Base-by-base conservation (phyloP, 2,329 filamentous ascomycete genomes). In the Hypoxylon sp. region DNA sequence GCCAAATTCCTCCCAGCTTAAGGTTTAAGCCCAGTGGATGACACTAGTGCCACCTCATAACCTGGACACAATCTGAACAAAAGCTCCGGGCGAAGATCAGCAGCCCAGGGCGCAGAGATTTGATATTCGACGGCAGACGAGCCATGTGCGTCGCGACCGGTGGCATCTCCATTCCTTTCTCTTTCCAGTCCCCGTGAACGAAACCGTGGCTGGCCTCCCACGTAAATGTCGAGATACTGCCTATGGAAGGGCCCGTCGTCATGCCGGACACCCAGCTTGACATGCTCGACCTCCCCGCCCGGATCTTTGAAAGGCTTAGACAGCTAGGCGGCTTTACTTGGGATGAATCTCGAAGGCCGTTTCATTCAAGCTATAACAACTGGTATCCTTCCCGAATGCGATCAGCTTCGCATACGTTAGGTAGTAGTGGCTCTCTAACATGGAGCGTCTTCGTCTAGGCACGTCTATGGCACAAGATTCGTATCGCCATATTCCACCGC, bases 291-390 rank as follows among this genome's bases (percentile, higher is more conserved):
- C 88, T 89, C 62, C 90, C 89, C 44, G 81, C 84, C 68, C 87
- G 89, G 71, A 84, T 94, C 55, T 90, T 89, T 71, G 90, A 93
- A 75, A 87, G 91, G 52, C 82, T 94, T 68, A 84, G 86, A 65
- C 89, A 92, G 75, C 84, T 94, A 68, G 84, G 89, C 47, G 91
- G 90, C 55, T 93, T 92, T 75, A 87, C 85, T 6, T 94, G 91
- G 91, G 90, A 93, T 76, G 89, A 91, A 69, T 83, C 85, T 13
- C 76, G 73, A 59, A 77, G 78, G 24, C 86, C 86, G 10, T 80
- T 85, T 58, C 87, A 89, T 73, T 85, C 86, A 52, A 92, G 89
- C 71, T 97, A 97, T 78, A 93, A 96, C 76, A 93, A 94, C 80
- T 98, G 94, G 93, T 88, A 80, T 52, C 56, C 58, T 54, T 60